These are phyloP conservation scores for Akanthomyces lecanii DNA, from an alignment of 2,329 filamentous ascomycete species.

Conservation along the genomic window DNA sequence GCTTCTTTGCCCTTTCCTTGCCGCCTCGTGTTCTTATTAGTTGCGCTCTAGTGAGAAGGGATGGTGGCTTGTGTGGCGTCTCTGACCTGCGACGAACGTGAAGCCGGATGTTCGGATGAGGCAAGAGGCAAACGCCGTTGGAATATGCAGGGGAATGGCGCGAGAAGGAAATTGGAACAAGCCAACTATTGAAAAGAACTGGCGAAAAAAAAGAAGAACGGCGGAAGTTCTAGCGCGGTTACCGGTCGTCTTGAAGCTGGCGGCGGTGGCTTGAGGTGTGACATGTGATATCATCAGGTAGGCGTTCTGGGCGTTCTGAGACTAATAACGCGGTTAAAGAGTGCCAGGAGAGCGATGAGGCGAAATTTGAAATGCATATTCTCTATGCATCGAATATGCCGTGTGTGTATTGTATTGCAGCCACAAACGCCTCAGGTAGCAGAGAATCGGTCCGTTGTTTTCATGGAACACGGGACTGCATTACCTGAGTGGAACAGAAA, in stretches of 20 bases:
- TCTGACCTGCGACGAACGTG: not conserved
- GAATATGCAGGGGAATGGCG: not conserved
- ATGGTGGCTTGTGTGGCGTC: not conserved
- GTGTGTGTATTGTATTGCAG: too few relatives aligned
- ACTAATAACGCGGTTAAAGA: too few relatives aligned
- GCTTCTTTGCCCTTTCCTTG: not conserved
- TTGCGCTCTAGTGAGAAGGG: not conserved
- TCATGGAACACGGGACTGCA: too few relatives aligned
- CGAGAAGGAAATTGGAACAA: not conserved
- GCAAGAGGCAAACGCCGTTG: too few relatives aligned
- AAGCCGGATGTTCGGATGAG: not conserved
- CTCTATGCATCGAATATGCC: too few relatives aligned
- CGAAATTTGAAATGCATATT: too few relatives aligned
- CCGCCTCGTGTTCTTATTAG: not conserved
- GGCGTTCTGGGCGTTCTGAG: not conserved
- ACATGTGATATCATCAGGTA: not conserved
- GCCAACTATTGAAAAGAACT: not conserved
- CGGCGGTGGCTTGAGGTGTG: not conserved
- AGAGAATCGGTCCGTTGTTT: too few relatives aligned
- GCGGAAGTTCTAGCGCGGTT: not conserved
- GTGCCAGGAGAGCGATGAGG: too few relatives aligned
- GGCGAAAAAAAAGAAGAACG: not conserved
- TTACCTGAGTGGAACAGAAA: too few relatives aligned
- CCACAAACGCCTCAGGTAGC: too few relatives aligned
- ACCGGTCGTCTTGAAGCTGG: not conserved